phyloP scores from a whole-genome alignment of 2,329 filamentous ascomycete genomes.

The Curvularia hawaiiensis region DNA sequence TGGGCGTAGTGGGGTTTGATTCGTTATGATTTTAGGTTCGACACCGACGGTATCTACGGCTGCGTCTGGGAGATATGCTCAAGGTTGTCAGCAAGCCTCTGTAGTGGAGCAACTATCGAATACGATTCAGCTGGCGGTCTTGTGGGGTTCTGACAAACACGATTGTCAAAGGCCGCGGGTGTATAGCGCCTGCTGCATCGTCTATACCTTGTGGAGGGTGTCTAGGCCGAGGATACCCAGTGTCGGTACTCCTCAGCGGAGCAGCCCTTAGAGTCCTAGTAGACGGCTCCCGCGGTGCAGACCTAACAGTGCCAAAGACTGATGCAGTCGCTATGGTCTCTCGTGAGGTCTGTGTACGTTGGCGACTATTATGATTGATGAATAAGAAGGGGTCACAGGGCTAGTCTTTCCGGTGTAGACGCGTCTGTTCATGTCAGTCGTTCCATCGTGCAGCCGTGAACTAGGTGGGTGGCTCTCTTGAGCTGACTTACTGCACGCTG shows the following conservation, averaged over 20 bases:
- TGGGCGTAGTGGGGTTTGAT: too few species aligned
- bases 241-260: not conserved
- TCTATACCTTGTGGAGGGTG: not conserved
- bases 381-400: not conserved
- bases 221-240: not conserved
- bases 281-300: not conserved
- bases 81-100: not conserved
- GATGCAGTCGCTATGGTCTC: not conserved
- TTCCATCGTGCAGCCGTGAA: not conserved
- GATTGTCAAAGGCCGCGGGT: not conserved
- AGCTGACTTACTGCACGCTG: not conserved
- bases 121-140: not conserved
- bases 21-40: not conserved
- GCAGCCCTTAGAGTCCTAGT: not conserved
- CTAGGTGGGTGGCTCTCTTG: not conserved
- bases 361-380: not conserved
- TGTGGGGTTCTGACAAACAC: not conserved
- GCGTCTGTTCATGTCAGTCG: not conserved
- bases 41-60: not conserved
- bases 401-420: not conserved
- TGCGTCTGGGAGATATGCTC: not conserved
- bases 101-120: not conserved
- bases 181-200: not conserved
- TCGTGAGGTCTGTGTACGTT: not conserved
- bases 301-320: not conserved